Base-by-base conservation (phyloP, 1,139 yeast species). In the Scheffersomyces quercinus region DNA sequence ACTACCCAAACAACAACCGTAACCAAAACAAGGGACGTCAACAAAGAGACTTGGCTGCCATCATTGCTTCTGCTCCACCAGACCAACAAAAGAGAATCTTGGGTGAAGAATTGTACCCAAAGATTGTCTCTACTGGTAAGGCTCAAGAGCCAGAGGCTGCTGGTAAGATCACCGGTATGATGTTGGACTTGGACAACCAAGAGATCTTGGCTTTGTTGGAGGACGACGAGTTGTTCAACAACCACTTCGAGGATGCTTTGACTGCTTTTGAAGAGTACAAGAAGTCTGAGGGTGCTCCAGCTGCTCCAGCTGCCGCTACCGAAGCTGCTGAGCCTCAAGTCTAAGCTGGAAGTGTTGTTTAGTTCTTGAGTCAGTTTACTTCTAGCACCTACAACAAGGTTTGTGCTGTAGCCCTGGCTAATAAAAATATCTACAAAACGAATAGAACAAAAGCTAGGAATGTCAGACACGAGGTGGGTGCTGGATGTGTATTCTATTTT, bases 121-220 rank as follows among this genome's bases (percentile, higher is more conserved):
- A 85, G 83, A 87, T 95, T 64, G 85, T 86, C 56, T 83, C 91
- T 58, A 88, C 93, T 65, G 95, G 95, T 65, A 85, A 87, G 69
- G 84, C 83, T 52, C 80, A 79, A 60, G 96, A 88, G 65, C 88
- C 88, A 51, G 97, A 89, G 73, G 91, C 96, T 65, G 97, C 98
- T 58, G 97, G 97, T 75, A 93, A 91, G 81, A 90, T 93, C 68
- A 93, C 99, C 58, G 99, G 98, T 77, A 93, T 93, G 99, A 84
- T 93, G 79, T 83, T 93, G 67, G 97, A 91, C 68, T 85, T 93
- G 83, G 95, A 90, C 65, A 88, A 88, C 73, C 83, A 83, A 64
- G 97, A 93, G 75, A 88, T 95, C 61, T 75, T 91, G 65, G 86
- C 88, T 53, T 80, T 93, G 68, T 83, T 88, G 68, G 93, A 86